A percentile compares a stretch with the other conserved stretches of the same genome.
phyloP scores from a whole-genome alignment of 2,329 filamentous ascomycete genomes.

The Neocatenulostroma microsporum region DNA sequence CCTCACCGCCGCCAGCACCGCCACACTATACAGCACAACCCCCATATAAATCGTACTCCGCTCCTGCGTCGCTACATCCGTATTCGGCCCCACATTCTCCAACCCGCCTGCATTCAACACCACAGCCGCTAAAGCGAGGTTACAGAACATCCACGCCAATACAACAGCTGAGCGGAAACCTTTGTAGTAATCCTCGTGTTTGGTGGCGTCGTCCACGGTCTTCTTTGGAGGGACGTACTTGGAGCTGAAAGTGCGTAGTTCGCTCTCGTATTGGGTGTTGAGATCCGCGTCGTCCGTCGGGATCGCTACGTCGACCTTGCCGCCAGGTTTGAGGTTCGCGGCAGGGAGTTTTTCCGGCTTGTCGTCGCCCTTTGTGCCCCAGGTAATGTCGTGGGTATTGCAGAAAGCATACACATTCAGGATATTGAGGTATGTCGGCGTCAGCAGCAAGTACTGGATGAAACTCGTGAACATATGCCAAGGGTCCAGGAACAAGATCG shows the following conservation, averaged over 20 bases:
- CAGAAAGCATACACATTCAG: slow-evolving; percentile 99
- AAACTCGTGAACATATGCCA: slow-evolving; percentile 99
- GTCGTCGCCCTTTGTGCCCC: slow-evolving; percentile 97
- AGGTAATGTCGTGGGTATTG: slow-evolving; percentile 95
- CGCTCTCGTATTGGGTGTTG: slow-evolving; percentile 87
- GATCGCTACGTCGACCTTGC: slow-evolving; percentile 83
- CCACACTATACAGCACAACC: slow-evolving; percentile 83
- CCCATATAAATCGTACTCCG: slow-evolving; percentile 76
- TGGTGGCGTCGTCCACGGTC: slow-evolving; percentile 55
- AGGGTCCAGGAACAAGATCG: slow-evolving; percentile 90
- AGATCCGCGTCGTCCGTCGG: slow-evolving; percentile 88
- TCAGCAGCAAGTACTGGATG: slow-evolving; percentile 87
- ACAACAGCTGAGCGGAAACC: slow-evolving; percentile 90
- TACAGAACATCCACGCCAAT: slow-evolving; percentile 91
- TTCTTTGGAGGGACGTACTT: slow-evolving; percentile 70
- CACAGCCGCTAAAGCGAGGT: slow-evolving; percentile 77
- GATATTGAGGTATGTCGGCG: slow-evolving; percentile 95
- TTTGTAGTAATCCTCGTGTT: slow-evolving; percentile 97
- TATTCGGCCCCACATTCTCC: slow-evolving; percentile 41
- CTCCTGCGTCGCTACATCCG: slow-evolving; percentile 39
- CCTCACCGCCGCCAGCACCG: slow-evolving; percentile 73
- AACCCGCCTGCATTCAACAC: slow-evolving; percentile 82
- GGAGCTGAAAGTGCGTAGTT: slow-evolving; percentile 62
- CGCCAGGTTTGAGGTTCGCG: slow-evolving; percentile 83
- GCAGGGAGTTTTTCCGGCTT: slow-evolving; percentile 85